A percentile compares a stretch with the other conserved stretches of the same genome.
Conservation (phyloP, 805 yeast species). For the Kazachstania psychrophila region DNA sequence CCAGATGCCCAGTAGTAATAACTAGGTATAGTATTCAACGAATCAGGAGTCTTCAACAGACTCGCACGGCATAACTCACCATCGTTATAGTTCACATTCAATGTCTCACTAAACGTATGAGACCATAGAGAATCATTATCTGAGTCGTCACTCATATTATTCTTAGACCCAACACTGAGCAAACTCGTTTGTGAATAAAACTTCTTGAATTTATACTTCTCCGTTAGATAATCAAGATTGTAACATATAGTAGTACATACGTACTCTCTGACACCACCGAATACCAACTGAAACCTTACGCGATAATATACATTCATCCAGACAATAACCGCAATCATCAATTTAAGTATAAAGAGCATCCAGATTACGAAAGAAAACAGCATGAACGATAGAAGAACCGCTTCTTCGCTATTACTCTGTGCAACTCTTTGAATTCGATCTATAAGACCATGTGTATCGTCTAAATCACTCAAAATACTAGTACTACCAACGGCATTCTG, state of each 20-base stretch:
- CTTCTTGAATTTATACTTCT: conserved; percentile 10
- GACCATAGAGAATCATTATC: not conserved
- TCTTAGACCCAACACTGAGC: too few species aligned
- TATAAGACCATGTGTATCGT: conserved; percentile 27
- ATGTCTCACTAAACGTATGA: too few species aligned
- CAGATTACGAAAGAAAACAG: conserved; percentile 65
- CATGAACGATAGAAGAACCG: conserved; percentile 69
- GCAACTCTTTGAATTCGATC: conserved; percentile 49
- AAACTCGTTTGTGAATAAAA: conserved; percentile 8
- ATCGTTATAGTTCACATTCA: not conserved
- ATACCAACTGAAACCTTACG: too few species aligned
- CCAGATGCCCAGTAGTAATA: conserved; percentile 10
- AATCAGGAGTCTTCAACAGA: conserved; percentile 6
- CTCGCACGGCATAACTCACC: conserved; percentile 6
- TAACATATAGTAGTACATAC: conserved; percentile 53
- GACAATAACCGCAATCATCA: conserved; percentile 44
- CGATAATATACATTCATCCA: conserved; percentile 44
- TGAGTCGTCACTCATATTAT: not conserved
- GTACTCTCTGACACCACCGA: conserved; percentile 50
- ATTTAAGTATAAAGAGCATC: conserved; percentile 53
- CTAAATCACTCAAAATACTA: conserved; percentile 21
- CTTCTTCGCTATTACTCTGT: conserved; percentile 50
- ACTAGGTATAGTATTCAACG: conserved; percentile 10
- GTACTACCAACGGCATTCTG: conserved; percentile 17
- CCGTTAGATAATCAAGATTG: conserved; percentile 40